Conservation (phyloP, 2,329 filamentous ascomycete species). For the Colletotrichum sp. region DNA sequence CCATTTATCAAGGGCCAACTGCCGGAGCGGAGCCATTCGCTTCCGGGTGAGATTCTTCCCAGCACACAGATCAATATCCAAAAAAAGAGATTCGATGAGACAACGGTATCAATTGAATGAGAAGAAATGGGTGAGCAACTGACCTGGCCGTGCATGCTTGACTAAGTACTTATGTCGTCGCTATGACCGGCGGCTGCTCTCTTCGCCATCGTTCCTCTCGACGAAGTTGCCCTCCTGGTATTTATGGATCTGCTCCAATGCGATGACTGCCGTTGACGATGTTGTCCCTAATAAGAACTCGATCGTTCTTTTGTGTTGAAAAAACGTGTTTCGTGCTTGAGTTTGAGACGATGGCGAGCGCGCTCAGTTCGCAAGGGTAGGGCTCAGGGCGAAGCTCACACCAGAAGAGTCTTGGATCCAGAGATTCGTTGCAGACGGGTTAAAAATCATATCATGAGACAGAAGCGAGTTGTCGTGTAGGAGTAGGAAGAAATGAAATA, state of each 20-base stretch:
- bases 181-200: background rate
- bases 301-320: background rate
- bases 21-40: background rate
- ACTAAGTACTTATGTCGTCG: background rate
- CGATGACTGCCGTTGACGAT: background rate
- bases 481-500: background rate
- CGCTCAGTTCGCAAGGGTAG: background rate
- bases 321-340: background rate
- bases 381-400: background rate
- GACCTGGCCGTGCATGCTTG: background rate
- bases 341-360: background rate
- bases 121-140: background rate
- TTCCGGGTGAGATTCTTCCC: background rate
- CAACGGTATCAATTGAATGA: background rate
- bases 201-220: background rate
- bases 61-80: background rate
- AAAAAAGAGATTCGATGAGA: background rate
- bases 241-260: background rate
- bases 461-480: background rate
- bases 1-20: background rate
- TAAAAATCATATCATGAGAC: background rate
- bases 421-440: background rate
- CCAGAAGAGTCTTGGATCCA: background rate
- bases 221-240: background rate
- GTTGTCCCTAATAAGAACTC: background rate